phyloP scores from a whole-genome alignment of 2,329 filamentous ascomycete species.

The Shiraia bambusicola region DNA sequence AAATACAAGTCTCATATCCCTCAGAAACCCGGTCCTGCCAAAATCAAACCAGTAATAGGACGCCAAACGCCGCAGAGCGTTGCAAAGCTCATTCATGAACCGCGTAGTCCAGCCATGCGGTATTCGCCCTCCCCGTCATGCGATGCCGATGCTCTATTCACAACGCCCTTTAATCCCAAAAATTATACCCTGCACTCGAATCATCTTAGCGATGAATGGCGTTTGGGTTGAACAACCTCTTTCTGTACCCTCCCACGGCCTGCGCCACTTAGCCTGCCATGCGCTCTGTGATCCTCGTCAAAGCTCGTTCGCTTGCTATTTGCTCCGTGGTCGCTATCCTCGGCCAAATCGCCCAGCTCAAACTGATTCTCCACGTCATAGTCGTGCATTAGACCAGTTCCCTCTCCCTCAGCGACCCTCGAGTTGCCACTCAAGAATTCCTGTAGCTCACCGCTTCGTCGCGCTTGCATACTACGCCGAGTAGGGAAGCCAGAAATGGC shows the following conservation, averaged over 20 bases:
- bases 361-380: constrained; percentile 81
- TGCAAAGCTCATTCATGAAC: constrained; percentile 1
- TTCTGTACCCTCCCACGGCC: constrained; percentile 33
- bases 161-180: constrained; percentile 5
- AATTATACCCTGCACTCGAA: neutral
- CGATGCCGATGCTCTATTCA: neutral
- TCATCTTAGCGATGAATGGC: constrained; percentile 21
- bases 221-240: constrained; percentile 30
- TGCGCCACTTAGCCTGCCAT: constrained; percentile 25
- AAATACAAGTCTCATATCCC: constrained; percentile 8
- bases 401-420: constrained; percentile 54
- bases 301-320: constrained; percentile 38
- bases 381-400: constrained; percentile 80
- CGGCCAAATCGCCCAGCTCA: constrained; percentile 75
- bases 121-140: neutral
- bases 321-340: constrained; percentile 58
- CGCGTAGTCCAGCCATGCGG: constrained; percentile 12
- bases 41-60: constrained; percentile 6
- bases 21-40: constrained; percentile 5
- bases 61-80: constrained; percentile 17
- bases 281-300: constrained; percentile 28
- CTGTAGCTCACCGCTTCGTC: constrained; percentile 58
- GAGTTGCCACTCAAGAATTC: constrained; percentile 10
- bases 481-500: constrained; percentile 87
- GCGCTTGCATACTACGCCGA: constrained; percentile 86